These are phyloP conservation scores for Parachaetomium inaequale DNA, from an alignment of 495 filamentous ascomycete genomes.

Conservation along the genomic window DNA sequence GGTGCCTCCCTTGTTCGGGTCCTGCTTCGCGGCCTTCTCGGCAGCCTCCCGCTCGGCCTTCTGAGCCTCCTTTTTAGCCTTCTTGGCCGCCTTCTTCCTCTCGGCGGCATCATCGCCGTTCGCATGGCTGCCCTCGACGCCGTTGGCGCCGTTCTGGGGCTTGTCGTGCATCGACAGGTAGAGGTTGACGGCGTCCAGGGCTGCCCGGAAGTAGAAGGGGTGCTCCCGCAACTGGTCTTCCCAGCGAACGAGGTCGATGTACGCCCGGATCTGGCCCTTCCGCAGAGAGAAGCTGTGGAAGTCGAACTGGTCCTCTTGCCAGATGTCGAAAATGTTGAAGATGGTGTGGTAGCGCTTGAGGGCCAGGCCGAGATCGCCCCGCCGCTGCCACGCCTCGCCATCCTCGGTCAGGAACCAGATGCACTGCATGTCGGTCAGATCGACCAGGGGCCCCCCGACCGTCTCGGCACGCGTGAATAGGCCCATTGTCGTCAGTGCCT, in stretches of 20 bases:
- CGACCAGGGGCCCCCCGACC: conserved; percentile 78
- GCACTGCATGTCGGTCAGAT: conserved; percentile 97
- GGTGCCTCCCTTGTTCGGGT: conserved; percentile 58
- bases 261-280: conserved; percentile 92
- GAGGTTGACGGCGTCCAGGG: conserved; percentile 72
- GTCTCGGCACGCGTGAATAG: conserved; percentile 88
- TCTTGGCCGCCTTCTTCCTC: conserved; percentile 90
- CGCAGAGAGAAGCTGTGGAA: conserved; percentile 96
- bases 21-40: conserved; percentile 66
- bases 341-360: conserved; percentile 86
- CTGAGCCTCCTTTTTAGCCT: conserved; percentile 88
- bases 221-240: conserved; percentile 87
- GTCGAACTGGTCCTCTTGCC: conserved; percentile 98
- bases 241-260: conserved; percentile 95
- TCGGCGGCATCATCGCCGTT: conserved; percentile 63
- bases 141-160: conserved; percentile 55
- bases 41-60: conserved; percentile 78
- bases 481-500: conserved; percentile 81
- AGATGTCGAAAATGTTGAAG: conserved; percentile 90
- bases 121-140: conserved; percentile 40
- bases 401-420: conserved; percentile 97
- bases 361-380: conserved; percentile 76
- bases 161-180: conserved; percentile 80
- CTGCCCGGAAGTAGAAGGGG: conserved; percentile 87
- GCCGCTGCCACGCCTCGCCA: conserved; percentile 81